Base-by-base conservation (phyloP, 495 filamentous ascomycete genomes). In the Lasiosphaeria hispida region DNA sequence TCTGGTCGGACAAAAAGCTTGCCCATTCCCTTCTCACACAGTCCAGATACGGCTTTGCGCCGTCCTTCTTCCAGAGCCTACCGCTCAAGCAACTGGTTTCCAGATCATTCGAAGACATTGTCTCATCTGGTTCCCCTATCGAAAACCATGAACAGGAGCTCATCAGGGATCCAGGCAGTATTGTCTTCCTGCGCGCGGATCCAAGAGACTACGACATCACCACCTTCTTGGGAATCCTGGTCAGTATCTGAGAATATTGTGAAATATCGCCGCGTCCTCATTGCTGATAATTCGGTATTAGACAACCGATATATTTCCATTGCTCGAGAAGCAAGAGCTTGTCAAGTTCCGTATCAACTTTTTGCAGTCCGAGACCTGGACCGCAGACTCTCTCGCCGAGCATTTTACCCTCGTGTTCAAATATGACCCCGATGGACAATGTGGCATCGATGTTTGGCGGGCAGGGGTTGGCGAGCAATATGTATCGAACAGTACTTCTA, bases 391-490 rank as follows among this genome's bases (percentile, higher is more conserved):
- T 17, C 23, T 69, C 10, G n/a, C 51, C 11, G 66, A 69, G 42
- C 59, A 59, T 41, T 67, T 62, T 44, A 65, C 64, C 4, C 17
- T 69, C 13, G 36, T 30, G 7, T 43, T 64, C 38, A 61, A 55
- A 33, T 64, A 67, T n/a, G 10, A 17, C 4, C 15, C 40, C 4
- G 48, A 55, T 45, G 66, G 61, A 10, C 35, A 5, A 8, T 62
- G 57, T 39, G 38, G 33, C 2, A 30, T 69, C 41, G 64, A 67
- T 37, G 38, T 69, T 10, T 69, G 66, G 66, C 39, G 66, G 30
- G 57, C 53, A 13, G 61, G 61, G 2, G 57, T 37, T 9, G 61
- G 42, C 13, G 34, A 36, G 1, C 50, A 59, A 3, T 51, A 57
- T 23, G 23, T 65, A 11, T 55, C 55, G 6, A 42, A 30, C 3